These are phyloP conservation scores for Lactarius akahatsu DNA, from an alignment of 768 basidiomycete genomes.

Conservation along the genomic window DNA sequence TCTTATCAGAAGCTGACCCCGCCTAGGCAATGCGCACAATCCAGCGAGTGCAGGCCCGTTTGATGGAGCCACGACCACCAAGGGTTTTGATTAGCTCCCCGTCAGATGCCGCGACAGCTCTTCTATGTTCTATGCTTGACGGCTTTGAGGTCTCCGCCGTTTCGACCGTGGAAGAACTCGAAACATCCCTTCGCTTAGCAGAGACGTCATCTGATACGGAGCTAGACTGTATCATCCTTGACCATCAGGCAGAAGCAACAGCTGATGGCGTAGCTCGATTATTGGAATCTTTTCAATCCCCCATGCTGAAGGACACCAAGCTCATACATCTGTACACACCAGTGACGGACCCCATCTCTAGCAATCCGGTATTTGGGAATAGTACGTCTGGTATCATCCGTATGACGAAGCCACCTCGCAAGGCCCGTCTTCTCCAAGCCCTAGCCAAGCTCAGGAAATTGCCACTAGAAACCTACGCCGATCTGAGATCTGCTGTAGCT, in stretches of 20 bases:
- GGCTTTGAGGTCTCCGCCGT: conserved; percentile 51
- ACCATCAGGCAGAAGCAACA: conserved; percentile 60
- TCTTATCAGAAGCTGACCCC: conserved; percentile 5
- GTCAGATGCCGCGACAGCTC: conserved; percentile 55
- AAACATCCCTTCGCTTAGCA: conserved; percentile 41
- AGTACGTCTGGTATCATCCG: conserved; percentile 56
- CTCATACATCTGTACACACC: conserved; percentile 73
- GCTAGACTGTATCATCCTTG: conserved; percentile 65
- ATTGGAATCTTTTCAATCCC: conserved; percentile 42
- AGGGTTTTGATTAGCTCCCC: conserved; percentile 57
- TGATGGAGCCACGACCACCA: conserved; percentile 49
- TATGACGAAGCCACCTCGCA: conserved; percentile 71
- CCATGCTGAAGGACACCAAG: conserved; percentile 52
- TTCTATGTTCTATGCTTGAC: conserved; percentile 55
- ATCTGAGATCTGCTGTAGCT: conserved; percentile 39
- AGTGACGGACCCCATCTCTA: conserved; percentile 53
- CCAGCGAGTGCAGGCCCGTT: conserved; percentile 44
- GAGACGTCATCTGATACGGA: conserved; percentile 35
- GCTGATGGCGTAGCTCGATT: conserved; percentile 57
- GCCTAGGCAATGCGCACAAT: conserved; percentile 49
- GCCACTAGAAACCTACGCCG: conserved; percentile 44
- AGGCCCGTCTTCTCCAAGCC: conserved; percentile 56
- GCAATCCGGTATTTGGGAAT: conserved; percentile 51
- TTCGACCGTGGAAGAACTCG: conserved; percentile 47
- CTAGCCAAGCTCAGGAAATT: conserved; percentile 60